Base-by-base conservation (phyloP, 2,329 filamentous ascomycete genomes). In the Colletotrichum caudatum region DNA sequence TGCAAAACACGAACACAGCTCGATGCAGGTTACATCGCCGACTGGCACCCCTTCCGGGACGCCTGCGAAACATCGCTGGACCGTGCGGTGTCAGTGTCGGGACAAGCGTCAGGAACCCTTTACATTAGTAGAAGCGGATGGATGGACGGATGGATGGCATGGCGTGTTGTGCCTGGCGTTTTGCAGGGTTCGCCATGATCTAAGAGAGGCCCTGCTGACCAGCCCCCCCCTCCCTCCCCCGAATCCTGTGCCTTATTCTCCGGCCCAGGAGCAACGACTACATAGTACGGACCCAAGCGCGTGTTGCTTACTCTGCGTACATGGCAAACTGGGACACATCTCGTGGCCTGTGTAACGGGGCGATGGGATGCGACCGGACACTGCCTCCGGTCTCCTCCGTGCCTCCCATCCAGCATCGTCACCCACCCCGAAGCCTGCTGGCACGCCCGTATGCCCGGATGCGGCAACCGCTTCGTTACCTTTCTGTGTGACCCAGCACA, bases 11-110 rank as follows among this genome's bases (percentile, higher is more conserved):
- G n/a, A 33, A 53, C 11, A n/a, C 23, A 26, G 56, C 39, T 66
- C 23, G 54, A 1, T 51, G 51, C 51, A 64, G 41, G 46, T 23
- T 41, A 50, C 64, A 62, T 62, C 62, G 62, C 61, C 59, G 67
- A 60, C 62, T 69, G 67, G 46, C 61, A 56, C 64, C 57, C 57
- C 29, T 56, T 44, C 26, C 37, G 29, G 29, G 41, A 46, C 53
- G 65, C 58, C 59, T 69, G 59, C 65, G 58, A 64, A 69, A 60
- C 69, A 54, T 37, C 20, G 50, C 33, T 65, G 65, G 66, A 61
- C 53, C 65, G 69, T 60, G 69, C 66, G 41, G 57, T 71, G 54
- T 53, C 59, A 64, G 64, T 23, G 41, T 62, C 41, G 26, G 23
- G 23, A 44, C 35, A 33, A 53, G 29, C 51, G 23, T 29, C 29